Base-by-base conservation (phyloP, 1,139 yeast genomes). In the Trichomonascaceae sp. region DNA sequence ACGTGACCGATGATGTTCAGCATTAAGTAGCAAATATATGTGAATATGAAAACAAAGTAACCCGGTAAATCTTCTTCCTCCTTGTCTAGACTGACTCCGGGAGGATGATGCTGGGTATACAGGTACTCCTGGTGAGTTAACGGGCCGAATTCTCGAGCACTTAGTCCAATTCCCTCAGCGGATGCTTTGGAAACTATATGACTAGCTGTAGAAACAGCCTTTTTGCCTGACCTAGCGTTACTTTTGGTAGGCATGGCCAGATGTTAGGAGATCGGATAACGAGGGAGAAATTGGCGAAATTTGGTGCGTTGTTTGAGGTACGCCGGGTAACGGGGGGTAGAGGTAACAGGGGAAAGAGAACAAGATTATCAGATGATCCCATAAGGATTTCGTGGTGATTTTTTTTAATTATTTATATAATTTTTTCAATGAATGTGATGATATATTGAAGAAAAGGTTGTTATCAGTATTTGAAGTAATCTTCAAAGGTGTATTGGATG, bases 1-100 rank as follows among this genome's bases (percentile, higher is more conserved):
- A 90, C 73, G 66, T 93, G 96, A 44, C 99, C 99, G 58, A 89
- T 78, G 41, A 90, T 81, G 60, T 93, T 88, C 65, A 93, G 78
- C 51, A 88, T 80, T 61, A 93, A 76, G 69, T 90, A 95, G 68
- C 86, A 83, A 63, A 93, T 72, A 66, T 91, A 93, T 2, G 99
- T 93, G 55, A 88, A 79, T 56, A 93, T 74, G 60, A 87, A 82
- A 54, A 87, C 83, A 60, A 79, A 78, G 66, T 87, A 87, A 10
- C 96, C 93, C 7, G 98, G 98, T 55, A 63, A 56, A 50, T 91
- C 96, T 67, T 89, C 96, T 53, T 72, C 72, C 47, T 60, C 67
- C 4, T 57, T 60, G 36, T 66, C 68, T n/a, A 64, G 52, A 46
- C 61, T 63, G 51, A 53, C 52, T 19, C 63, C 62, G 7, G 61